A percentile compares a stretch with the other conserved stretches of the same genome.
phyloP scores from a whole-genome alignment of 192 early-diverging fungal genomes.

The Linnemannia hyalina region DNA sequence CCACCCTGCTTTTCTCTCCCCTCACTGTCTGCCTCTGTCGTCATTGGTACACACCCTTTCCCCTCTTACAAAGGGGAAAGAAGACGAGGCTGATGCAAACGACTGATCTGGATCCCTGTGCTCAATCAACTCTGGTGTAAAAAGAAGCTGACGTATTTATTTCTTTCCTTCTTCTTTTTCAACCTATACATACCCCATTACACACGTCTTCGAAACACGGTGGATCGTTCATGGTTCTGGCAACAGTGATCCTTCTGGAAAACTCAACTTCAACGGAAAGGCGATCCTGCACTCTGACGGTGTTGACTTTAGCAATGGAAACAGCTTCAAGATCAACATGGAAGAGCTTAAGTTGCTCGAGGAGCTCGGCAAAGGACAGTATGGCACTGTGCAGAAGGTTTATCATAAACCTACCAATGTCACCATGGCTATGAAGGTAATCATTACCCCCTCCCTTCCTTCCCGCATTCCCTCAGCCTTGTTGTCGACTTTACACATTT shows the following conservation, averaged over 20 bases:
- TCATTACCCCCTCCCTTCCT: not conserved
- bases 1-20: not conserved
- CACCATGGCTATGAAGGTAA: constrained; percentile 87
- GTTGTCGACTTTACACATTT: constrained; percentile 16
- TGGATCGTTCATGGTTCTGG: not conserved
- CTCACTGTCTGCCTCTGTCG: not conserved
- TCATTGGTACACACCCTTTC: not conserved
- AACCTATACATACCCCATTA: not conserved
- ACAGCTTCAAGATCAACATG: constrained; percentile 91
- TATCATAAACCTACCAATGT: constrained; percentile 89
- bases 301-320: constrained; percentile 92
- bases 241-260: constrained; percentile 82
- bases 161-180: constrained; percentile 14
- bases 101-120: constrained; percentile 7
- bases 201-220: not conserved
- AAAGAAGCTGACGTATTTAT: constrained; percentile 12
- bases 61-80: not conserved
- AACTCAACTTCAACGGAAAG: constrained; percentile 93
- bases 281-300: constrained; percentile 91
- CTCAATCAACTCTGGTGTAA: not conserved
- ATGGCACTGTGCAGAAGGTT: constrained; percentile 93
- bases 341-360: constrained; percentile 81
- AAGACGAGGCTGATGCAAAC: constrained; percentile 3
- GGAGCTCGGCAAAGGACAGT: constrained; percentile 93
- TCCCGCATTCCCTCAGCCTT: not conserved